Conservation (phyloP, 495 filamentous ascomycete species). For the Penicillium egyptiacum region DNA sequence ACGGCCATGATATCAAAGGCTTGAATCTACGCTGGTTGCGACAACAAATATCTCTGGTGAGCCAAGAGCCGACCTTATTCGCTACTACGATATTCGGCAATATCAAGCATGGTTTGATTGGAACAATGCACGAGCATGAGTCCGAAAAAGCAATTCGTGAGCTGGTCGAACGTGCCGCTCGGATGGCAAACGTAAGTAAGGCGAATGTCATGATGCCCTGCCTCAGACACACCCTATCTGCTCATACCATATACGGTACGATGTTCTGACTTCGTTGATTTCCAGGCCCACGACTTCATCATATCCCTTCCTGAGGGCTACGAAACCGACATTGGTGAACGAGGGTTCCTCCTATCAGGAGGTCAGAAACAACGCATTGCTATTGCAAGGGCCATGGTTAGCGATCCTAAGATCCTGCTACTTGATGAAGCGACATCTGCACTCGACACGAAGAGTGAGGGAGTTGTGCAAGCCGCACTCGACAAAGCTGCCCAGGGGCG, state of each 20-base stretch:
- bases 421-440: constrained; percentile 74
- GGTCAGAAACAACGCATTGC: constrained; percentile 62
- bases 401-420: constrained; percentile 71
- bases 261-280: too few species aligned
- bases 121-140: too few species aligned
- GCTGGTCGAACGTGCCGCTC: constrained; percentile 27
- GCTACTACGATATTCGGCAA: constrained; percentile 82
- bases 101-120: constrained; percentile 59
- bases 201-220: constrained; percentile 9
- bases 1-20: constrained; percentile 74
- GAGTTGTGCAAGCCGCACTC: constrained; percentile 46
- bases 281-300: constrained; percentile 36
- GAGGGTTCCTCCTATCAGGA: constrained; percentile 55
- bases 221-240: too few species aligned
- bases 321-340: constrained; percentile 49
- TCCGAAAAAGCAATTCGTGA: too few species aligned
- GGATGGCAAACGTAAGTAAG: constrained; percentile 19
- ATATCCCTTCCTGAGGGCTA: constrained; percentile 44
- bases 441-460: constrained; percentile 50
- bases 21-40: constrained; percentile 90
- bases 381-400: constrained; percentile 67
- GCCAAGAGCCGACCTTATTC: constrained; percentile 72
- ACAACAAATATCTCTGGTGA: constrained; percentile 85
- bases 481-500: constrained; percentile 37
- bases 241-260: too few species aligned